Base-by-base conservation (phyloP, 225 moss, liverwort and hornwort genomes). In the Marchantia paleacea region DNA sequence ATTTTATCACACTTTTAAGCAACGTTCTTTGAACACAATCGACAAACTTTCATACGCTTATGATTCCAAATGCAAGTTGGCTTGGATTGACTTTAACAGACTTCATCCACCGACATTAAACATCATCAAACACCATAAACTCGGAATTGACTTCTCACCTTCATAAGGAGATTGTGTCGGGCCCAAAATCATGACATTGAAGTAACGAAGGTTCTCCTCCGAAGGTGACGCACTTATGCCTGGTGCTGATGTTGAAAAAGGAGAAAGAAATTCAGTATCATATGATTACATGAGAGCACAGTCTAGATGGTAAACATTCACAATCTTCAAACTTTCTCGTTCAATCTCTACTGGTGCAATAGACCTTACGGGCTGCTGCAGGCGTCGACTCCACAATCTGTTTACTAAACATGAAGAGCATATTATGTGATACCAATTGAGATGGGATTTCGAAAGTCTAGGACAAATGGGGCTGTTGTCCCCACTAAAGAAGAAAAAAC, bases 121-220 rank as follows among this genome's bases (percentile, higher is more conserved):
- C 22, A n/a, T 50, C 39, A 49, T 10, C 50, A 22, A 39, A 8
- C 51, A 47, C 47, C 20, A 7, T 47, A 49, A 10, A 49, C n/a
- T 72, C 18, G 50, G 47, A 22, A n/a, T 13, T 16, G 77, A 66
- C 29, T 64, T 24, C 83, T 51, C 12, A 92, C 92, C 90, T 90
- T 90, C 92, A 83, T 89, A 97, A 12, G 94, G 93, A 51, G 97
- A 97, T 75, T 94, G 93, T 0, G 97, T 91, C 74, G 94, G 97
- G 24, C 94, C 97, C 83, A 97, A 61, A 65, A 97, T 97, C 97
- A 94, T 97, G 55, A 97, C 97, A 91, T 97, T 97, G 85, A 97
- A 97, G 71, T 94, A 97, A 20, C 94, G 97, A 80, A 94, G 80
- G 82, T 97, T 97, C 77, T 97, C 94, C 85, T 97, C 97, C 0